These are phyloP conservation scores for Myochromella boudieri DNA, from an alignment of 768 basidiomycete species.

Conservation along the genomic window DNA sequence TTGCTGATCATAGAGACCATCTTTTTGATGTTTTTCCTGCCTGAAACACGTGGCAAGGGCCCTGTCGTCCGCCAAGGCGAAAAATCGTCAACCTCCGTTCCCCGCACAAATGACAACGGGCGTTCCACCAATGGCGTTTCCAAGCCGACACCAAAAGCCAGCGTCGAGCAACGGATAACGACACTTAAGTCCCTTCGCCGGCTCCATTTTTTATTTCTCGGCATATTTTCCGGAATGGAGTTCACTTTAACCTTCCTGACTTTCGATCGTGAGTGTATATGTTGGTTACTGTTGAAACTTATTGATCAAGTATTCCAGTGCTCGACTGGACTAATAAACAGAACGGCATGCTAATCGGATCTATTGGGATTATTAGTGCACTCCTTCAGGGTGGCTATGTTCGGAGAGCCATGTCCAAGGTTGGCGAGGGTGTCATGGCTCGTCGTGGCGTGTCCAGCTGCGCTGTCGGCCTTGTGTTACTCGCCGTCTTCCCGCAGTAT, in stretches of 20 bases:
- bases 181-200: conserved; percentile 59
- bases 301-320: conserved; percentile 41
- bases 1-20: conserved; percentile 78
- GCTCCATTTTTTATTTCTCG: conserved; percentile 84
- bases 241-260: conserved; percentile 96
- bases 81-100: conserved; percentile 18
- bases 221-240: conserved; percentile 92
- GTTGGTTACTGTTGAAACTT: not conserved
- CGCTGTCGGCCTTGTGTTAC: conserved; percentile 63
- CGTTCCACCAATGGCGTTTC: conserved; percentile 23
- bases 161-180: conserved; percentile 49
- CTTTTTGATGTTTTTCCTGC: conserved; percentile 73
- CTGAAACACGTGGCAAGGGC: conserved; percentile 75
- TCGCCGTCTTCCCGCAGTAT: conserved; percentile 69
- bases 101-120: conserved; percentile 16
- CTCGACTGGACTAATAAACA: conserved; percentile 89
- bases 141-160: conserved; percentile 27
- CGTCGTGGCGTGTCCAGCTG: conserved; percentile 77
- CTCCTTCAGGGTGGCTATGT: conserved; percentile 94
- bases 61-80: conserved; percentile 19
- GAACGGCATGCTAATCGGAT: conserved; percentile 81
- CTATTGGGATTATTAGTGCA: conserved; percentile 89
- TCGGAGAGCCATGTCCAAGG: conserved; percentile 70
- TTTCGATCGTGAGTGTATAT: conserved; percentile 68
- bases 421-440: conserved; percentile 84